phyloP scores from a whole-genome alignment of 257 asterid genomes.

The Plantago major region DNA sequence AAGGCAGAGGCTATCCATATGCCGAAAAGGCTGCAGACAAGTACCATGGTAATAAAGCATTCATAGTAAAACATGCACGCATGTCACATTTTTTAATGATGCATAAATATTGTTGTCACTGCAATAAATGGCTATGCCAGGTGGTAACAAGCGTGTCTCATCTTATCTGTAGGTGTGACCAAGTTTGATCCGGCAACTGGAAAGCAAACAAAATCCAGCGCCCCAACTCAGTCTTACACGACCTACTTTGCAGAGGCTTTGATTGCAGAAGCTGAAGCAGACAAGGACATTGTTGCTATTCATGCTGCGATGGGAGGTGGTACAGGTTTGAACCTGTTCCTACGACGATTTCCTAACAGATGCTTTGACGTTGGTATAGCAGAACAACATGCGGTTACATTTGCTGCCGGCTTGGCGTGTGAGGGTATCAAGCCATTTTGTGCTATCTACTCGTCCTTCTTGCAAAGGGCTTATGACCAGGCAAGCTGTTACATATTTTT shows the following conservation, averaged over 20 bases:
- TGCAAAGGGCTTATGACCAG: constrained; percentile 96
- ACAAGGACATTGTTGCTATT: constrained; percentile 79
- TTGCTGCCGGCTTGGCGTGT: constrained; percentile 96
- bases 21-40: constrained; percentile 95
- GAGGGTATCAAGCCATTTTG: constrained; percentile 94
- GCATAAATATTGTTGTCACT: not conserved
- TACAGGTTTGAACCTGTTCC: constrained; percentile 86
- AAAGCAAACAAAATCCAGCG: constrained; percentile 74
- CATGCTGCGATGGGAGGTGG: constrained; percentile 99
- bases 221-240: constrained; percentile 79
- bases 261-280: constrained; percentile 85
- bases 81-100: no score
- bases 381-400: constrained; percentile 96
- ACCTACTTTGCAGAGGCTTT: constrained; percentile 94
- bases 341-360: constrained; percentile 71
- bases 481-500: constrained; percentile 27
- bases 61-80: not conserved
- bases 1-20: constrained; percentile 94
- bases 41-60: constrained; percentile 61
- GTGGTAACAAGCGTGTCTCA: not conserved
- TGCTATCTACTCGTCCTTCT: constrained; percentile 84
- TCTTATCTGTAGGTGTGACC: constrained; percentile 54
- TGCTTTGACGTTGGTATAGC: constrained; percentile 97
- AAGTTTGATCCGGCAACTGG: constrained; percentile 96
- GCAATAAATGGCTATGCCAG: not conserved